Evolutionary conservation across 2,329 filamentous ascomycete species (phyloP), one percentile per base, ranked within the genome.

Genomic region (Fusarium brachygibbosum): DNA sequence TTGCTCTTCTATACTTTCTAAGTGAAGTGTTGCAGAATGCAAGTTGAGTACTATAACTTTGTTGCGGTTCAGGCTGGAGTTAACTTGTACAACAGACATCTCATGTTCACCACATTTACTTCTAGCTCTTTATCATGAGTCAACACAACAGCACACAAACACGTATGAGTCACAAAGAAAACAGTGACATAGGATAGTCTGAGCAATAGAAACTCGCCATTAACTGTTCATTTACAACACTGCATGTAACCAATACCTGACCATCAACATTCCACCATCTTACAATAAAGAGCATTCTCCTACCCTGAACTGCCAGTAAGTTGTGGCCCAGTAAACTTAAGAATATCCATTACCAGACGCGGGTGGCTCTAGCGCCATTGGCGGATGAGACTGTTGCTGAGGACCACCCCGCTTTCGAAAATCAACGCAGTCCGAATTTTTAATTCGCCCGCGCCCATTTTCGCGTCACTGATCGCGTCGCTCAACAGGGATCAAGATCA

Each of bases 391-490:
- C 23, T 31, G 28, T 25, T 37, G 37, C 35, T 51, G 25, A 46
- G n/a, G 44, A 53, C 32, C 32, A 57, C 66, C 56, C 66, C 66
- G 52, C 56, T 64, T 61, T 42, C 37, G 53, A 62, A 71, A 66
- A 65, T 62, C 51, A 41, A 45, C 38, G 29, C 56, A 46, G 44
- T 29, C 44, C 41, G 52, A 64, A 63, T 66, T 74, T 72, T 67
- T 72, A 32, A 61, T 69, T 70, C 61, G 67, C 45, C 50, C 34
- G 45, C 45, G 61, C 40, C 52, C 56, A 58, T 40, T 64, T 58
- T 65, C 62, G 66, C 70, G 71, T 69, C 58, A 38, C 46, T 57
- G 62, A 73, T 71, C 73, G 73, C 71, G 73, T 75, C 71, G 50
- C 19, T n/a, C 29, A n/a, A 42, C 71, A 73, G 34, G 72, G 71